phyloP scores from a whole-genome alignment of 805 yeast species.

The Kuraishia floccosa region DNA sequence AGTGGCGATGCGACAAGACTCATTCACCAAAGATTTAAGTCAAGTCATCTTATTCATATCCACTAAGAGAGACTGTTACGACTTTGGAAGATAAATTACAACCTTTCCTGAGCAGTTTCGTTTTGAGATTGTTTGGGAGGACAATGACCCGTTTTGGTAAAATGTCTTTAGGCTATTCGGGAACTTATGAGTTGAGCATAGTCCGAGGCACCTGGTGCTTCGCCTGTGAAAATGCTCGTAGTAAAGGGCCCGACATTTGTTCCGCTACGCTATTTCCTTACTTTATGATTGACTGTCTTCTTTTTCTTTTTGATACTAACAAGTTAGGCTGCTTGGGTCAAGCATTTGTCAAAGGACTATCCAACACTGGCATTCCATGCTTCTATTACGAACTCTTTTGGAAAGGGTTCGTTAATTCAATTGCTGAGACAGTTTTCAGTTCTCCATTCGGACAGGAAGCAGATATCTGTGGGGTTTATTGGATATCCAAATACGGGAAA shows the following conservation, averaged over 20 bases:
- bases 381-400: slow-evolving; percentile 92
- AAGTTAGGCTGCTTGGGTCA: slow-evolving; percentile 95
- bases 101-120: slow-evolving; percentile 40
- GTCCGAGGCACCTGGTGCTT: slow-evolving; percentile 16
- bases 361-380: slow-evolving; percentile 98
- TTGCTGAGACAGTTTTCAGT: slow-evolving; percentile 86
- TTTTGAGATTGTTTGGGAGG: slow-evolving; percentile 34
- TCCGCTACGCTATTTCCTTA: slow-evolving; percentile 1
- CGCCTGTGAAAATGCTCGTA: slow-evolving; percentile 49
- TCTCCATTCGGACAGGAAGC: slow-evolving; percentile 86
- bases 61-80: slow-evolving; percentile 85
- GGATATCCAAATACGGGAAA: slow-evolving; percentile 99
- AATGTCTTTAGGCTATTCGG: slow-evolving; percentile 26
- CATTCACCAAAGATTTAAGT: slow-evolving; percentile 81
- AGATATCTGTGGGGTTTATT: slow-evolving; percentile 92
- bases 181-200: slow-evolving; percentile 79
- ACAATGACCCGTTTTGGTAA: slow-evolving; percentile 33
- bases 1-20: too few relatives aligned
- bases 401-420: slow-evolving; percentile 94
- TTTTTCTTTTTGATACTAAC: slow-evolving; percentile 6
- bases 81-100: slow-evolving; percentile 84
- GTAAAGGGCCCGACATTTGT: slow-evolving; percentile 73
- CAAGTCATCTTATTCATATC: slow-evolving; percentile 46
- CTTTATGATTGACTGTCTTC: not conserved
- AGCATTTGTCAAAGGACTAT: slow-evolving; percentile 78